phyloP scores from a whole-genome alignment of 2,329 filamentous ascomycete species.

The Talaromyces sp. region DNA sequence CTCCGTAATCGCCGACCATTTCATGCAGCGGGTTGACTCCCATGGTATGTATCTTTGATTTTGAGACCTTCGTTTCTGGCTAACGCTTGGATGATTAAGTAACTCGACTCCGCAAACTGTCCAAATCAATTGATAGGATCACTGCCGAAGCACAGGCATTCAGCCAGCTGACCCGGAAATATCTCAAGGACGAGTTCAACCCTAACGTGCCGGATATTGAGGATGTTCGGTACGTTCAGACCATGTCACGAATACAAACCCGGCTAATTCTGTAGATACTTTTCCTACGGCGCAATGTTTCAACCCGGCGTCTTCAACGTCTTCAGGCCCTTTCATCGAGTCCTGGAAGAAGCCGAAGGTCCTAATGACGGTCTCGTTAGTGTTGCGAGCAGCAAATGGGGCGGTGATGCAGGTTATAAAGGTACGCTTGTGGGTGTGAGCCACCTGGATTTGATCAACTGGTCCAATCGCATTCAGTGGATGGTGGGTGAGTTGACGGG shows the following conservation, averaged over 20 bases:
- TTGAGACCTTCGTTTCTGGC: not conserved
- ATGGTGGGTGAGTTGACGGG: slow-evolving; percentile 57
- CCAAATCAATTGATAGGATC: slow-evolving; percentile 12
- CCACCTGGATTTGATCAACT: slow-evolving; percentile 66
- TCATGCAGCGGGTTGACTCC: slow-evolving; percentile 55
- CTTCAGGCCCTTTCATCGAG: slow-evolving; percentile 57
- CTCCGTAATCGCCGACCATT: slow-evolving; percentile 62
- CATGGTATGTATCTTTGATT: slow-evolving; percentile 41
- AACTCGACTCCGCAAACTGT: slow-evolving; percentile 15
- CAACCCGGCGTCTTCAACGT: slow-evolving; percentile 57
- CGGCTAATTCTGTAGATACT: slow-evolving; percentile 47
- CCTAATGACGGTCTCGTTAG: slow-evolving; percentile 64
- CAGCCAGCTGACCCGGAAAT: slow-evolving; percentile 58
- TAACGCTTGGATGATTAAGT: slow-evolving; percentile 4
- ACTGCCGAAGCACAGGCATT: slow-evolving; percentile 38
- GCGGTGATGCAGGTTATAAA: slow-evolving; percentile 54
- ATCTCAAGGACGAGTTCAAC: slow-evolving; percentile 61
- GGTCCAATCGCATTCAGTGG: slow-evolving; percentile 63
- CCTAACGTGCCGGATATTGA: slow-evolving; percentile 56
- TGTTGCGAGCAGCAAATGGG: slow-evolving; percentile 61
- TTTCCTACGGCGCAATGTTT: slow-evolving; percentile 62
- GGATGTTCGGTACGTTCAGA: slow-evolving; percentile 46
- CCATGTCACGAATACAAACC: slow-evolving; percentile 15
- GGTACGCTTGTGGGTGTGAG: slow-evolving; percentile 63
- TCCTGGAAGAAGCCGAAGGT: slow-evolving; percentile 56